Conservation (phyloP, 169 alveolate genomes). For the Plasmodium adleri region DNA sequence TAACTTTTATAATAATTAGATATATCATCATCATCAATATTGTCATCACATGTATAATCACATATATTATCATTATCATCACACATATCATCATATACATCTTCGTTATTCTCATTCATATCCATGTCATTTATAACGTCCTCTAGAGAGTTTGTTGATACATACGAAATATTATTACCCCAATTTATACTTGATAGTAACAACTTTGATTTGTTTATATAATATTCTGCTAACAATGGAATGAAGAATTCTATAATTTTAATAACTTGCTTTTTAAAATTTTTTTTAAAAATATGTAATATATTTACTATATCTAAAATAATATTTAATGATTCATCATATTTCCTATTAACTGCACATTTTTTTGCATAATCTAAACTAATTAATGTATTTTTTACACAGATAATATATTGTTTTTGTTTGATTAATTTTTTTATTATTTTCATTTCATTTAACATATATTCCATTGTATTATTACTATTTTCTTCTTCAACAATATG, state of each 20-base stretch:
- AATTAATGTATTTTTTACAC: conserved; percentile 33
- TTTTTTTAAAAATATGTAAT: conserved; percentile 50
- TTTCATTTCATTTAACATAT: conserved; percentile 68
- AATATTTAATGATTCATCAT: conserved; percentile 30
- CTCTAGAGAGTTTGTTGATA: conserved; percentile 25
- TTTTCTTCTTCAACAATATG: conserved; percentile 17
- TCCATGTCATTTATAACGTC: conserved; percentile 37
- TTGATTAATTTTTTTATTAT: conserved; percentile 35
- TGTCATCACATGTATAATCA: conserved; percentile 17
- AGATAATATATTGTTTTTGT: conserved; percentile 51
- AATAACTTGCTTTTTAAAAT: conserved; percentile 28
- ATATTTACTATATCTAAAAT: conserved; percentile 39
- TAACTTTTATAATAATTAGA: neutral
- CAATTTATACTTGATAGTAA: conserved; percentile 51
- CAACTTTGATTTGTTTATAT: conserved; percentile 29
- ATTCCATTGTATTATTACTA: conserved; percentile 20
- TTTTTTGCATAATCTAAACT: conserved; percentile 61
- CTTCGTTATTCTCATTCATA: neutral
- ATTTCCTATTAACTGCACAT: conserved; percentile 59
- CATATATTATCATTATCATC: neutral
- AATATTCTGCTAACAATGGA: conserved; percentile 42
- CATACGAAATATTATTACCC: conserved; percentile 65
- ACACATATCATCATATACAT: no score
- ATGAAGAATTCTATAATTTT: conserved; percentile 53
- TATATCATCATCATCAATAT: neutral